These are phyloP conservation scores for Schwanniomyces pseudopolymorphus DNA, from an alignment of 805 yeast genomes.

Conservation along the genomic window DNA sequence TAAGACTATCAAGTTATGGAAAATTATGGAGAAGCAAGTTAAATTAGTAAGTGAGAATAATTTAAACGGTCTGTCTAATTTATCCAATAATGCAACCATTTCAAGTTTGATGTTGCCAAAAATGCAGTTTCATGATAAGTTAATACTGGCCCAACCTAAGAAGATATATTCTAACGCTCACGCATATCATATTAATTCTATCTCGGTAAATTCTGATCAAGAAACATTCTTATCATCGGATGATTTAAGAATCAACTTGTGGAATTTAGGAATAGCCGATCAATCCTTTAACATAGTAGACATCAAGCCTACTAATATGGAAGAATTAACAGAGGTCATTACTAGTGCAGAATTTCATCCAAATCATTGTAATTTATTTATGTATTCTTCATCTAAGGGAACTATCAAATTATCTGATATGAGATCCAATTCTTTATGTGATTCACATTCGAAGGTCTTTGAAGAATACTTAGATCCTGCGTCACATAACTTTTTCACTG, in stretches of 20 bases:
- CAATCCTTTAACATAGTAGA: conserved; percentile 96
- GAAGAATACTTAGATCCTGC: conserved; percentile 94
- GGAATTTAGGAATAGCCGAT: conserved; percentile 94
- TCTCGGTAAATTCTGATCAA: conserved; percentile 90
- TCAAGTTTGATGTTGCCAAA: conserved; percentile 74
- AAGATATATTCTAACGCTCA: conserved; percentile 93
- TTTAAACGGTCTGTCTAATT: conserved; percentile 39
- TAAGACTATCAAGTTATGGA: conserved; percentile 98
- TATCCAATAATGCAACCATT: conserved; percentile 19
- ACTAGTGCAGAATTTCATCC: conserved; percentile 98
- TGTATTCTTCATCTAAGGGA: conserved; percentile 95
- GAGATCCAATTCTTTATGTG: conserved; percentile 95
- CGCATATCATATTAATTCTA: conserved; percentile 96
- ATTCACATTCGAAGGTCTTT: conserved; percentile 78
- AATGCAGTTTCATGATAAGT: conserved; percentile 89
- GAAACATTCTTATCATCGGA: conserved; percentile 93
- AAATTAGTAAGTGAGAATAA: conserved; percentile 92
- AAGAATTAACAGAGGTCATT: conserved; percentile 96
- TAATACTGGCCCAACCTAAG: conserved; percentile 93
- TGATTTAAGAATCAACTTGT: conserved; percentile 90
- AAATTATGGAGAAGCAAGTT: conserved; percentile 86
- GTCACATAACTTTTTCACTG: conserved; percentile 93
- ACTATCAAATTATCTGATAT: conserved; percentile 93
- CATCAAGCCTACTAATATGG: conserved; percentile 97
- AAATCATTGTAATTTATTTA: conserved; percentile 82